Base-by-base conservation (phyloP, 2,329 filamentous ascomycete species). In the Stachybotrys chartarum region DNA sequence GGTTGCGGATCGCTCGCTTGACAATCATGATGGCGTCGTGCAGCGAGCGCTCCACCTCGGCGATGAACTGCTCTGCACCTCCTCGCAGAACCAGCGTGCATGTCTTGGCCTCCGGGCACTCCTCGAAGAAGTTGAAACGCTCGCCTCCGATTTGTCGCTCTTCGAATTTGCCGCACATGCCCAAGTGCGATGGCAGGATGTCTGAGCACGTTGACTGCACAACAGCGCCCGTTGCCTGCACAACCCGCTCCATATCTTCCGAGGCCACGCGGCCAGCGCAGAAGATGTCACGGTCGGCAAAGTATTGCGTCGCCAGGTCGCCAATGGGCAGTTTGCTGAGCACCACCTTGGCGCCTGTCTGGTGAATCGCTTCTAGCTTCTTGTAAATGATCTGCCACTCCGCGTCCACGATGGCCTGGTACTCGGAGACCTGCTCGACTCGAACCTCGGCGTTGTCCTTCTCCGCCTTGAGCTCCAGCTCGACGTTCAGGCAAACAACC, bases 21-120 rank as follows among this genome's bases (percentile, higher is more conserved):
- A 99, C 94, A 67, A 99, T 96, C 94, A 99, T 99, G 75, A 99
- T 97, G 64, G 94, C 94, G 68, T 99, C 94, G 79, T 99, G 94
- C 62, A 99, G 83, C 69, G 91, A 96, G 61, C 94, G 90, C 79
- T 99, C 94, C 1, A 97, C 94, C 74, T 99, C 94, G 56, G 94
- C 94, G 66, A 99, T 99, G 77, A 99, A 99, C 73, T 99, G 94
- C 78, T 99, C 94, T 42, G 94, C 94, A 61, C 94, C 94, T 67
- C 94, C 94, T 68, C 94, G 90, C 60, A 99, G 86, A 46, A 99
- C 86, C 18, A 99, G 80, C 10, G 94, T 99, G 81, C 94, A 99
- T 1, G 94, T 97, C 82, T 96, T 96, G 61, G 94, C 93, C 67
- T 86, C 87, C 32, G 93, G 90, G 78, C 94, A 99, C 66, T 93